Percentiles rank a stretch among this genome's conserved stretches.
These are phyloP conservation scores for Xylaria sp. DNA, from an alignment of 2,329 filamentous ascomycete genomes.

Conservation along the genomic window DNA sequence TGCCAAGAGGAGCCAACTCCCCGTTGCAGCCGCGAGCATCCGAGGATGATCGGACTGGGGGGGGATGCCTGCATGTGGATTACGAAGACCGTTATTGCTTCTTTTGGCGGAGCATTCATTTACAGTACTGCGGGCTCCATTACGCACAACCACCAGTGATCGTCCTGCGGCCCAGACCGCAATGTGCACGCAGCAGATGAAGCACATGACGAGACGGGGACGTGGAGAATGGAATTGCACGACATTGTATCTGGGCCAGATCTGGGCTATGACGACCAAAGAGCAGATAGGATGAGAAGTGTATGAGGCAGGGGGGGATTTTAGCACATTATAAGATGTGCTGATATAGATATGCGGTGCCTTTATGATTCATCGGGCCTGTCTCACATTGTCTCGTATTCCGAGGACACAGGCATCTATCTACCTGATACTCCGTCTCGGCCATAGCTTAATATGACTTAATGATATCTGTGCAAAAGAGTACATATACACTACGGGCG, in stretches of 20 bases:
- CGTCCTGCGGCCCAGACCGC: neutral
- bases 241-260: neutral
- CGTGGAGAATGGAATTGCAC: neutral
- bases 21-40: constrained; percentile 34
- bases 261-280: neutral
- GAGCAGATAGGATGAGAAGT: neutral
- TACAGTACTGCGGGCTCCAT: constrained; percentile 1
- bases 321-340: constrained; percentile 22
- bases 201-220: neutral
- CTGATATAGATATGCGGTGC: constrained; percentile 17
- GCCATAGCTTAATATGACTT: neutral
- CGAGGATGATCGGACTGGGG: constrained; percentile 28
- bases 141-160: neutral
- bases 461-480: neutral
- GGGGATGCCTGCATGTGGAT: constrained; percentile 33
- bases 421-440: constrained; percentile 10
- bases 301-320: constrained; percentile 7
- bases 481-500: neutral
- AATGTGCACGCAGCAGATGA: neutral
- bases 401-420: constrained; percentile 14
- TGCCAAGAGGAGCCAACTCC: constrained; percentile 31
- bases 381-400: constrained; percentile 32
- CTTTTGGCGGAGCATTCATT: constrained; percentile 30
- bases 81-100: constrained; percentile 37
- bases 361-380: constrained; percentile 10